These are phyloP conservation scores for Fagopyrum tataricum DNA, from an alignment of 148 eudicot species.

Conservation along the genomic window DNA sequence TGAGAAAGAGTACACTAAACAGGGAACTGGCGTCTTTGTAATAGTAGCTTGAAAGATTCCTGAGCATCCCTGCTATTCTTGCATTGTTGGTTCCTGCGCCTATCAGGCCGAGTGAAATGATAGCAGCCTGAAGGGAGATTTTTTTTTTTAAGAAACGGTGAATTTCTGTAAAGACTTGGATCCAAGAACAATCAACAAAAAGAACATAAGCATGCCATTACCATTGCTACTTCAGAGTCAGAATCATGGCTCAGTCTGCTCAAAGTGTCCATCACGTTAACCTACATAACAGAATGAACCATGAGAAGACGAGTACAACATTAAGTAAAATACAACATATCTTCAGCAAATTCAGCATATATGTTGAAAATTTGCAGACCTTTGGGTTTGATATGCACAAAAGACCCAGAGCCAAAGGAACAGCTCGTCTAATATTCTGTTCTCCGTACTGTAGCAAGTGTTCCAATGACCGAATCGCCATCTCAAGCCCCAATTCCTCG, in stretches of 20 bases:
- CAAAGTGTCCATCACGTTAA: slow-evolving; percentile 90
- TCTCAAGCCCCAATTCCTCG: slow-evolving; percentile 81
- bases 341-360: not conserved
- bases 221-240: slow-evolving; percentile 93
- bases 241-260: slow-evolving; percentile 92
- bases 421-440: slow-evolving; percentile 83
- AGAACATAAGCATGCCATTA: slow-evolving; percentile 15
- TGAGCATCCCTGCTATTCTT: slow-evolving; percentile 90
- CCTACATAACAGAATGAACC: slow-evolving; percentile 31
- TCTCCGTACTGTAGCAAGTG: slow-evolving; percentile 96
- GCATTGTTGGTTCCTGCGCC: slow-evolving; percentile 98
- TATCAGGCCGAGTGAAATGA: slow-evolving; percentile 79
- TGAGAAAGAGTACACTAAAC: slow-evolving; percentile 52
- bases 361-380: slow-evolving; percentile 18
- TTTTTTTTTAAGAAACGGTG: not conserved
- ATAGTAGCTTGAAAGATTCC: slow-evolving; percentile 81
- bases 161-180: not conserved
- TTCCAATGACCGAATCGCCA: slow-evolving; percentile 91
- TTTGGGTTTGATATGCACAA: slow-evolving; percentile 87
- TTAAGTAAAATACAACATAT: not conserved
- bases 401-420: slow-evolving; percentile 88
- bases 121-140: slow-evolving; percentile 64
- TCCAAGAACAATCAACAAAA: not conserved
- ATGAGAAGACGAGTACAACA: not conserved
- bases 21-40: slow-evolving; percentile 82